Evolutionary conservation across 352 stramenopile genomes (phyloP), one percentile per base, ranked within the genome.

Genomic region (Phytophthora citrophthora): DNA sequence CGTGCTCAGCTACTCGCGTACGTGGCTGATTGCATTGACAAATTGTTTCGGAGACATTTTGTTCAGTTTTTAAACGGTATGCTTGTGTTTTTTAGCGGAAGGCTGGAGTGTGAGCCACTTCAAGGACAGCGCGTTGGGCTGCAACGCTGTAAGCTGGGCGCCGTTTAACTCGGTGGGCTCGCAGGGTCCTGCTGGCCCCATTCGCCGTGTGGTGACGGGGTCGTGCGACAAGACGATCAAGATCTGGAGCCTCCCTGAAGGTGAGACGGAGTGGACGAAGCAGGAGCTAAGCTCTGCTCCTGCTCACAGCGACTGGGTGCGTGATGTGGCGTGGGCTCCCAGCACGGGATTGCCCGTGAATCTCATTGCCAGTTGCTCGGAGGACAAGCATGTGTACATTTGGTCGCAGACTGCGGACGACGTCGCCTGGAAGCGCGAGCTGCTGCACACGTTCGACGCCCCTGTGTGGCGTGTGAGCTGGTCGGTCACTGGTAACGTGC

Each of bases 381-480:
- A 96, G 67, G 88, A 96, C 79, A 93, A 93, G 74, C 86, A 91
- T 59, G 90, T 97, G 73, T 95, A 94, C 75, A 97, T 99, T 71
- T 99, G 97, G 97, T 98, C 93, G 46, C 91, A 98, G 75, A 82
- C 61, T 27, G 82, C 79, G 13, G 79, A 81, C 46, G 72, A 87
- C 54, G 76, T 67, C 13, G 68, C 67, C 32, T 99, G 97, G 97
- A 97, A 92, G 70, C 85, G 92, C 44, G 91, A 93, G 36, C 64
- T 98, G 53, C 82, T 99, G 63, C 83, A 98, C 62, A 91, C 80
- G 36, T 99, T 99, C 66, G 90, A 98, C 41, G 93, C 93, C 40
- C 95, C 97, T 0, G 96, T 99, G 47, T 99, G 98, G 98, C 94
- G 97, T 71, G 90, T 99, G 48, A 99, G 91, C 84, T 99, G 98